Base-by-base conservation (phyloP, 75 land plant species). In the Gnetum montanum region DNA sequence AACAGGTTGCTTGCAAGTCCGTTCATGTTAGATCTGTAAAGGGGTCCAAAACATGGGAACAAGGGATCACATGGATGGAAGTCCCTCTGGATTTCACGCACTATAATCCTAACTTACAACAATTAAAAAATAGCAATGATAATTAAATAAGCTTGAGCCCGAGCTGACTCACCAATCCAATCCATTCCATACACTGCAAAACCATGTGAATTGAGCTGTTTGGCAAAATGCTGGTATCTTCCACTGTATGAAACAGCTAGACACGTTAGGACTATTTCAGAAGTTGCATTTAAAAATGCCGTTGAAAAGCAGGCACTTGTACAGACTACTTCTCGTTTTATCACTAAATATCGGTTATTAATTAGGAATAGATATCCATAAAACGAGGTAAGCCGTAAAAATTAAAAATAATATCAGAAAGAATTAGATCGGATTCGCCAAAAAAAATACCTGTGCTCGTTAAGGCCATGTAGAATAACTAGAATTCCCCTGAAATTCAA, bases 141-240 rank as follows among this genome's bases (percentile, higher is more conserved):
- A 46, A 7, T 18, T n/a, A n/a, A n/a, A n/a, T n/a, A n/a, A n/a
- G n/a, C n/a, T n/a, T n/a, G n/a, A n/a, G n/a, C n/a, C n/a, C n/a
- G n/a, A n/a, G n/a, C n/a, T n/a, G 12, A 18, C 68, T 25, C 72
- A 93, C 98, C 98, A 60, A 85, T 93, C 98, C 98, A 93, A 52
- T 93, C 98, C 90, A 93, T 90, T 49, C 88, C 90, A 75, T 84
- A 89, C n/a, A 85, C 98, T 47, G 86, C 84, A 70, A 79, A 93
- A 40, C 73, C 75, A 60, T 73, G 70, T 12, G 77, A 60, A 19
- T 65, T 88, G 43, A 93, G 71, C 60, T 82, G 96, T 64, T 23
- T 64, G 6, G 98, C 96, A 61, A 93, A 93, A 43, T 82, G 80
- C 23, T 76, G 67, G 57, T 93, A 93, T 47, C 98, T 79, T 47